A percentile compares a stretch with the other conserved stretches of the same genome.
Evolutionary conservation across 345 rosid species (phyloP).

Genomic region (Raphanus raphanistrum): DNA sequence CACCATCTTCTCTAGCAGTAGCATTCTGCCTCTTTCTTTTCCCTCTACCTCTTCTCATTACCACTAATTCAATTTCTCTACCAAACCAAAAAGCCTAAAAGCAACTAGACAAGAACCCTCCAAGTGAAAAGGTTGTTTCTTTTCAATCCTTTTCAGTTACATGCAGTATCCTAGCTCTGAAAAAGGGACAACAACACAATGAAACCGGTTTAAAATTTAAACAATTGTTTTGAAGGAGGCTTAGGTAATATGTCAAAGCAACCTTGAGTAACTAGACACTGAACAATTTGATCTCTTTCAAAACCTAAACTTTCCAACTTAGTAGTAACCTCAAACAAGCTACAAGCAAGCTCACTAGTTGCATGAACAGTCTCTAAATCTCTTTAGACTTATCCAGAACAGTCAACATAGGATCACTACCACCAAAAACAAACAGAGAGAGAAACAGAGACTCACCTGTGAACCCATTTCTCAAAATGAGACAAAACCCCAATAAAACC

Average conservation of each 20-base stretch:
- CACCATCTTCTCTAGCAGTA: conserved; percentile 55
- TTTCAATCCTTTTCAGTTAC: not conserved
- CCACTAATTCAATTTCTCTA: not conserved
- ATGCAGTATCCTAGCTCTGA: not conserved
- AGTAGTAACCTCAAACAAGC: conserved; percentile 8
- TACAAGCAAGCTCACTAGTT: conserved; percentile 25
- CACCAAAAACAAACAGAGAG: not conserved
- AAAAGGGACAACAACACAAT: conserved; percentile 18
- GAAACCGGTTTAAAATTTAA: not conserved
- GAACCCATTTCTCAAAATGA: conserved; percentile 26
- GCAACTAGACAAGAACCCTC: conserved; percentile 19
- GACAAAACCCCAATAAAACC: not conserved
- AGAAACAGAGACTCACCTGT: conserved; percentile 14
- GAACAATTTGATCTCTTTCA: not conserved
- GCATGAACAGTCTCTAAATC: conserved; percentile 22
- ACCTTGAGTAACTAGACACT: not conserved
- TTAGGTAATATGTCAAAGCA: not conserved
- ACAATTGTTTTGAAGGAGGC: not conserved
- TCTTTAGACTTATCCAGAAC: conserved; percentile 7
- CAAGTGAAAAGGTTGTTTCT: not conserved
- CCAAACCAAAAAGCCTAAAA: not conserved
- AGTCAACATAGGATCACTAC: conserved; percentile 13
- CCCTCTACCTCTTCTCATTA: conserved; percentile 60
- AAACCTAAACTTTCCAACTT: not conserved
- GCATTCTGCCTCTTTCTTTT: conserved; percentile 62